phyloP scores from a whole-genome alignment of 2,329 filamentous ascomycete species.

The Diplocarpon rosae region DNA sequence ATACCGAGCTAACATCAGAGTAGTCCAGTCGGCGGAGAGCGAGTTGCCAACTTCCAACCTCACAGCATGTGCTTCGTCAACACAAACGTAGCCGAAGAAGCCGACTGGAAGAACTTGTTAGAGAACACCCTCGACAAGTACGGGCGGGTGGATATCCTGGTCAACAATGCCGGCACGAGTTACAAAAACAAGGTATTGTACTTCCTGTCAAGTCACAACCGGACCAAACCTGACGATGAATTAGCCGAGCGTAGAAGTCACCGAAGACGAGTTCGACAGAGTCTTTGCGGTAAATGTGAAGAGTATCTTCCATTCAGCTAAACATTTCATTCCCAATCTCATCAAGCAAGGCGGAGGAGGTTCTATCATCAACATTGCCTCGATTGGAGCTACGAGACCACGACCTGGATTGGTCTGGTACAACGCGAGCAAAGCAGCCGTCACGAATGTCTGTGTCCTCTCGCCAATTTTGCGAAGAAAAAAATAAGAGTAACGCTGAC shows the following conservation, averaged over 20 bases:
- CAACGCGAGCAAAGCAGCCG: conserved; percentile 56
- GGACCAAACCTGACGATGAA: too few species aligned
- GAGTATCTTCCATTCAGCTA: conserved; percentile 47
- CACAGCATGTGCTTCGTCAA: conserved; percentile 29
- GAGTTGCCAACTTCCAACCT: conserved; percentile 30
- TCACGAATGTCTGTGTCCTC: conserved; percentile 40
- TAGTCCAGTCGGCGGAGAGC: conserved; percentile 35
- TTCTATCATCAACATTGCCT: conserved; percentile 54
- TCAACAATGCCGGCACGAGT: conserved; percentile 50
- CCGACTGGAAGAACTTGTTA: conserved; percentile 43
- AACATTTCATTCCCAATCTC: conserved; percentile 49
- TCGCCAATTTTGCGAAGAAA: neutral
- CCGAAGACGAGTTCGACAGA: conserved; percentile 53
- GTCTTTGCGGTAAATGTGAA: conserved; percentile 61
- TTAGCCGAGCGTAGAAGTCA: conserved; percentile 48
- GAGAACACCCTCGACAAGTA: conserved; percentile 34
- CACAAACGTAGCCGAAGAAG: conserved; percentile 40
- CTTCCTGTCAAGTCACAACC: neutral
- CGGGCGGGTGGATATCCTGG: conserved; percentile 43
- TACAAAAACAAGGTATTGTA: conserved; percentile 43
- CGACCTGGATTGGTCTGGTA: conserved; percentile 58
- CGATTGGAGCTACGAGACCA: conserved; percentile 50
- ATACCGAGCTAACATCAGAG: conserved; percentile 1
- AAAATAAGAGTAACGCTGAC: neutral
- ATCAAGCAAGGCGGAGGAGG: conserved; percentile 45